Base-by-base conservation (phyloP, 768 basidiomycete species). In the Trametes meyenii region DNA sequence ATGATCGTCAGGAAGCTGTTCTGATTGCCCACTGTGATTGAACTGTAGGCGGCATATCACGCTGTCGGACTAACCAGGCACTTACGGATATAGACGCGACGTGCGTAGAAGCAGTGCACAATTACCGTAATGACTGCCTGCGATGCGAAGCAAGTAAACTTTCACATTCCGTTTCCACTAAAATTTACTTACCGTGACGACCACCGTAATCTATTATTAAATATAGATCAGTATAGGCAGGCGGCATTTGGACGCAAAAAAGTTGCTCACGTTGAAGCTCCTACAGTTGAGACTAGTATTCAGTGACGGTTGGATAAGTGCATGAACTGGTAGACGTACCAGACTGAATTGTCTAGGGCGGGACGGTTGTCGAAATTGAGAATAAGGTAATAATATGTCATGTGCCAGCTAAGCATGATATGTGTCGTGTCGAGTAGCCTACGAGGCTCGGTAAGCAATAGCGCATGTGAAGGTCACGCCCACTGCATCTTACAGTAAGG, bases 301-400 rank as follows among this genome's bases (percentile, higher is more conserved):
- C n/a, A 5, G 40, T 12, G 2, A 14, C 14, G 11, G 2, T 21
- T 39, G 2, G 11, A 21, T 5, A 33, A 33, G 12, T 45, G 10
- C 13, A 29, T 17, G 17, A 17, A 17, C 26, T 58, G 44, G 19
- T 16, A 16, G 44, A 16, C 16, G 13, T 12, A 64, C 63, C 63
- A 65, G 10, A 65, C 60, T 5, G 63, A 51, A 5, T 61, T 44
- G 2, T 45, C 39, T 26, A 65, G 48, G 10, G 55, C 63, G 8
- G 29, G n/a, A 2, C 36, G 49, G 36, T 58, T 55, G 48, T 65
- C 39, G 55, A 57, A 65, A 36, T 65, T 65, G 29, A 45, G n/a
- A 26, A 65, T 54, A 14, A 65, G 44, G 43, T 65, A 65, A 44
- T 65, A 60, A 55, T 65, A 65, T 14, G 58, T 52, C 59, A 61